Percentiles rank a stretch among this genome's conserved stretches.
Evolutionary conservation across 768 basidiomycete genomes (phyloP).

Genomic region (Fistulinella prunicolor): DNA sequence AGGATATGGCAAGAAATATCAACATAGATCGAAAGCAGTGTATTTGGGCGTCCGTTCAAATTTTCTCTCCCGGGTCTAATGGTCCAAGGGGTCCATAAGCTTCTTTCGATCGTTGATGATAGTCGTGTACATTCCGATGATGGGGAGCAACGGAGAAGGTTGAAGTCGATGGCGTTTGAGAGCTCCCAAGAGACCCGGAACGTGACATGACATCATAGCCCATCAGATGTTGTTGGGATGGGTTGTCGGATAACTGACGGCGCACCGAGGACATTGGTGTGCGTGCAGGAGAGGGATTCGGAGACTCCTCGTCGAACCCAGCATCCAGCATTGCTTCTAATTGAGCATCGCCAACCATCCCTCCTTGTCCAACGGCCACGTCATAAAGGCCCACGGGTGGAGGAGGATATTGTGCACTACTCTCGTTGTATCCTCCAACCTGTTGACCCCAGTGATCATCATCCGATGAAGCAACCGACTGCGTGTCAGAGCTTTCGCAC

Average conservation of each 20-base stretch:
- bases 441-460: conserved; percentile 96
- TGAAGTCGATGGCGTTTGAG: conserved; percentile 30
- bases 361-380: conserved; percentile 23
- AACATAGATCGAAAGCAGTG: conserved; percentile 30
- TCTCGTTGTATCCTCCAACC: conserved; percentile 94
- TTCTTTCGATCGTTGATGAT: conserved; percentile 35
- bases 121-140: conserved; percentile 32
- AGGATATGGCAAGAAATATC: conserved; percentile 7
- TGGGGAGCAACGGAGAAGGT: conserved; percentile 30
- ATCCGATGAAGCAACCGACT: conserved; percentile 81
- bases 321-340: conserved; percentile 90
- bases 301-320: conserved; percentile 71
- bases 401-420: conserved; percentile 72
- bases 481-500: conserved; percentile 77
- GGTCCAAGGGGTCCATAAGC: conserved; percentile 56
- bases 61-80: conserved; percentile 56
- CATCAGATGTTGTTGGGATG: conserved; percentile 28
- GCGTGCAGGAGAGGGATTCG: conserved; percentile 46
- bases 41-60: conserved; percentile 40
- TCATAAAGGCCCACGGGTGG: conserved; percentile 74
- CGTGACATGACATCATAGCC: conserved; percentile 57
- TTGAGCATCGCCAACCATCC: conserved; percentile 65
- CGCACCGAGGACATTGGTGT: conserved; percentile 40
- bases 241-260: conserved; percentile 64
- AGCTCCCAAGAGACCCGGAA: conserved; percentile 38